Evolutionary conservation across 2,329 filamentous ascomycete species (phyloP), one percentile per base, ranked within the genome.

Genomic region (Bipolaris gigantea): DNA sequence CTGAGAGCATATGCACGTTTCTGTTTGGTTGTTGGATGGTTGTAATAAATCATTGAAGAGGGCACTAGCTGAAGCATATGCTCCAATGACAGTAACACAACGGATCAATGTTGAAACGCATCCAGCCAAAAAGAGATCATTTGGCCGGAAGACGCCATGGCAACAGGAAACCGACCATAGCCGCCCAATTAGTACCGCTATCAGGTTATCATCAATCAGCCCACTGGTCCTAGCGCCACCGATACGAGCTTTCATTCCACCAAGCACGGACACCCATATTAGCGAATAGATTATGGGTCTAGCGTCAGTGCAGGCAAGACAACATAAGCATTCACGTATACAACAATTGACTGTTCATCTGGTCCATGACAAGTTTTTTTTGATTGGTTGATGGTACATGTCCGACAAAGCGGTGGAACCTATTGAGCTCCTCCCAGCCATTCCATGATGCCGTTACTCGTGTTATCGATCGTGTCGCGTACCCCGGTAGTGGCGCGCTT

Each of bases 401-500:
- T 50, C 53, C 58, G 64, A 69, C 64, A 67, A 40, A 56, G 54
- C 53, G 58, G 57, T 59, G 53, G 44, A 62, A 50, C 51, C 60
- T 60, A 61, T 63, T 56, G 59, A 51, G 64, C 60, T 56, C 58
- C 64, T 62, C 55, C 64, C 51, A 60, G 50, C 30, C 55, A 63
- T 63, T 55, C 45, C 62, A 48, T 65, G 59, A 58, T 66, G 57
- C 55, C 68, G 59, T 66, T 48, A 65, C 50, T 66, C 62, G 53
- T 55, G 53, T 55, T 63, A 54, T 63, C 65, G 33, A 60, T 64
- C 60, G 58, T 65, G 41, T 53, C 47, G 53, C 40, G 42, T 53
- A 16, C 55, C 32, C 47, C 53, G 49, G 48, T 51, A 30, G 36
- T 42, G 55, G 59, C 50, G 53, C 65, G 56, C 64, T 67, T 83